Evolutionary conservation across 352 stramenopile species (phyloP), one percentile per base, ranked within the genome.

Genomic region (Pythium aphanidermatum): DNA sequence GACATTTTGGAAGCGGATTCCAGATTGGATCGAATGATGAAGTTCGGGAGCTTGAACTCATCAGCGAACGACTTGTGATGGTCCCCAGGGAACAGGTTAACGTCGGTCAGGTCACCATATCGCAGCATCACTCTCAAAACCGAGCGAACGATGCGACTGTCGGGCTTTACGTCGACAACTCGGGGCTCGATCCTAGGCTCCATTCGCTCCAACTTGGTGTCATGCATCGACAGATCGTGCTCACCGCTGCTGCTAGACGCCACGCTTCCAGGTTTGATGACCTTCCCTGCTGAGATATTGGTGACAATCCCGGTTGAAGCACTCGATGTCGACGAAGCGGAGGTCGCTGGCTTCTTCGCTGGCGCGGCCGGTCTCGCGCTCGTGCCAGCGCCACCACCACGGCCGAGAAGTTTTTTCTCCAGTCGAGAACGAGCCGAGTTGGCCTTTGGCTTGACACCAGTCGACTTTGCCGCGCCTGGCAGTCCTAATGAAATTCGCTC

Each of bases 101-200:
- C 75, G 33, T 92, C 82, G 0, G 77, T 88, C 12, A 91, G 51
- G 50, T 93, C 79, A 28, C 79, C 82, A 44, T 81, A 93, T 20
- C 82, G 77, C 37, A 83, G 63, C 65, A 93, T 82, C 11, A 49
- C 60, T 17, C 81, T 75, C 17, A 91, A 34, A 23, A 93, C 52
- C 1, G 75, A 72, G 2, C 82, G 75, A n/a, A 92, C 71, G 4
- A 86, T 62, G 25, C 85, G 86, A 11, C 62, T 64, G 38, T 91
- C 76, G 0, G 68, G 67, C 17, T 66, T 71, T n/a, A 43, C 51
- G 21, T 81, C 63, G 2, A 70, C 50, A 3, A 76, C 21, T 11
- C 54, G 55, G 1, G 65, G 50, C 27, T 74, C 63, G 36, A 74
- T 60, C 45, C 53, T 80, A 34, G 40, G 59, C 60, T 79, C 78